These are phyloP conservation scores for Zygosaccharomyces kombuchaensis DNA, from an alignment of 805 yeast genomes.

Conservation along the genomic window DNA sequence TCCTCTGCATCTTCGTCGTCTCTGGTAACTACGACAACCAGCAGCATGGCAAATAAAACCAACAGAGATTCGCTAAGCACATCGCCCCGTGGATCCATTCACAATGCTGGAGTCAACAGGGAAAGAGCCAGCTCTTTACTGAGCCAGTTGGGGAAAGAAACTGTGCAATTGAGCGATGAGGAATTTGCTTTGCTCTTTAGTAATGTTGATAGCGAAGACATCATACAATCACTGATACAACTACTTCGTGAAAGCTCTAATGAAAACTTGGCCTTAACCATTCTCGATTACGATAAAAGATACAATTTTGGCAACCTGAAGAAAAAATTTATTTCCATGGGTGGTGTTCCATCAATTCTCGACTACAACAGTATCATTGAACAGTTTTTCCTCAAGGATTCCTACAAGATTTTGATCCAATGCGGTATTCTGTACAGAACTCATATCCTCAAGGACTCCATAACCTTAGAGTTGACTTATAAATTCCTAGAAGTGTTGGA, in stretches of 20 bases:
- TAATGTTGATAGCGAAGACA: slow-evolving; percentile 13
- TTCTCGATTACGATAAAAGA: slow-evolving; percentile 24
- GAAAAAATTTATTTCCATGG: slow-evolving; percentile 21
- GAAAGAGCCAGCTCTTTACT: background rate
- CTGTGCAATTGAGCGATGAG: background rate
- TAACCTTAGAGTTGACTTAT: slow-evolving; percentile 23
- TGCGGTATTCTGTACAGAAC: slow-evolving; percentile 25
- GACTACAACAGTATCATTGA: slow-evolving; percentile 12
- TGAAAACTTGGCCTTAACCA: slow-evolving; percentile 3
- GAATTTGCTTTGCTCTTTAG: slow-evolving; percentile 10
- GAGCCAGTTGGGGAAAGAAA: background rate
- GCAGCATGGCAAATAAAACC: background rate
- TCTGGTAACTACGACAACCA: background rate
- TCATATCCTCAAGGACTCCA: slow-evolving; percentile 15
- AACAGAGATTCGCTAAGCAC: background rate
- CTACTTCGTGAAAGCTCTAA: slow-evolving; percentile 6
- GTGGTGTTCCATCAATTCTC: slow-evolving; percentile 25
- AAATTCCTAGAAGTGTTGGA: slow-evolving; percentile 20
- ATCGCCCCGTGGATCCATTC: background rate
- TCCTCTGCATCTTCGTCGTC: slow-evolving; percentile 4
- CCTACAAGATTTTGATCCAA: slow-evolving; percentile 19
- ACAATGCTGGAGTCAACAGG: background rate
- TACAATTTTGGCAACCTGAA: slow-evolving; percentile 22
- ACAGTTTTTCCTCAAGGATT: slow-evolving; percentile 16
- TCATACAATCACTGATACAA: slow-evolving; percentile 12